phyloP scores from a whole-genome alignment of 2,329 filamentous ascomycete genomes.

The Phyllosticta citrichinensis region DNA sequence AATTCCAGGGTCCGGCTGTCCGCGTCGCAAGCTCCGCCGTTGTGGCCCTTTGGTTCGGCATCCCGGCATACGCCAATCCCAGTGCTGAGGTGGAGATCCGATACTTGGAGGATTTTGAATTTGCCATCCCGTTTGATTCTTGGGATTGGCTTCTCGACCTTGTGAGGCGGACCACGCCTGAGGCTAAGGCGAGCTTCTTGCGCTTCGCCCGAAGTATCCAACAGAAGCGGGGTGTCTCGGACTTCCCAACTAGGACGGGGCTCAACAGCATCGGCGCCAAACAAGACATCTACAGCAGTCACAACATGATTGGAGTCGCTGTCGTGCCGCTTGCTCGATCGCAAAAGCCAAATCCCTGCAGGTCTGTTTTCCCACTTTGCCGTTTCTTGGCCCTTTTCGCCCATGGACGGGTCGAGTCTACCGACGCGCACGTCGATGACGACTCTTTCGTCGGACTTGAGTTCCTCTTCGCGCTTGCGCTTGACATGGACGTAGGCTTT shows the following conservation, averaged over 20 bases:
- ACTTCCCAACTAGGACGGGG: slow-evolving; percentile 78
- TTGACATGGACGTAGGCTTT: slow-evolving; percentile 74
- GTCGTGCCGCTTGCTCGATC: slow-evolving; percentile 60
- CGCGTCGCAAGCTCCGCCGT: slow-evolving; percentile 75
- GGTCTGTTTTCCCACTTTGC: slow-evolving; percentile 70
- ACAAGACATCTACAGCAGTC: slow-evolving; percentile 76
- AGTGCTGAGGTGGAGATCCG: slow-evolving; percentile 90
- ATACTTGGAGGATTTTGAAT: slow-evolving; percentile 95
- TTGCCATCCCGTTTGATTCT: slow-evolving; percentile 79
- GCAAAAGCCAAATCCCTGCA: slow-evolving; percentile 72
- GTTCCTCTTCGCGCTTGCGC: slow-evolving; percentile 77
- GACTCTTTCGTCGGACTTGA: slow-evolving; percentile 63
- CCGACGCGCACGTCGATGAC: slow-evolving; percentile 71
- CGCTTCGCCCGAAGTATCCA: slow-evolving; percentile 52
- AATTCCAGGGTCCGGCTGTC: slow-evolving; percentile 89
- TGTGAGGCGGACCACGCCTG: slow-evolving; percentile 57
- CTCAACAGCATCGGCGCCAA: slow-evolving; percentile 84
- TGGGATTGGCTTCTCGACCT: slow-evolving; percentile 58
- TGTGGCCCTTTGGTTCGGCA: slow-evolving; percentile 62
- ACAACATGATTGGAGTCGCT: slow-evolving; percentile 66
- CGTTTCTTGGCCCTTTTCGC: slow-evolving; percentile 45
- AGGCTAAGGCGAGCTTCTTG: slow-evolving; percentile 69
- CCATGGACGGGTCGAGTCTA: slow-evolving; percentile 55
- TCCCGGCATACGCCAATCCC: slow-evolving; percentile 80
- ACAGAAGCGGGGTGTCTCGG: slow-evolving; percentile 60